Percentiles rank a stretch among this genome's conserved stretches.
Conservation (phyloP, 805 yeast species). For the Wickerhamomyces rabaulensis region DNA sequence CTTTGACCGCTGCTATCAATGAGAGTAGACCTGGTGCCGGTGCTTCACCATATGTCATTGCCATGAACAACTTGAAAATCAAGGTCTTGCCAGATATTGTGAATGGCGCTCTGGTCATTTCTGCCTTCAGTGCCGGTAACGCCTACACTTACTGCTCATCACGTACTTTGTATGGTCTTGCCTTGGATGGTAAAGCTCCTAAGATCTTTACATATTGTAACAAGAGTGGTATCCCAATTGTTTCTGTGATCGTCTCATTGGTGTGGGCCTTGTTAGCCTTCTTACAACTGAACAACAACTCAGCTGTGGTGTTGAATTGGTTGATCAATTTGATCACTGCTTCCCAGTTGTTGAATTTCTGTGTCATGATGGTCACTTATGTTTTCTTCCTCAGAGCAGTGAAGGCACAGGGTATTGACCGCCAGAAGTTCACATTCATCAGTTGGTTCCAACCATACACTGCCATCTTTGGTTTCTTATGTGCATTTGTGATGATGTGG, state of each 20-base stretch:
- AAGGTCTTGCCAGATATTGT: slow-evolving; percentile 69
- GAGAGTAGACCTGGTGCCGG: slow-evolving; percentile 70
- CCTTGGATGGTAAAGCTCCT: slow-evolving; percentile 72
- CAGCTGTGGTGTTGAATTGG: slow-evolving; percentile 68
- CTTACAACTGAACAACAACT: slow-evolving; percentile 52
- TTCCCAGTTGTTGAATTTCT: slow-evolving; percentile 60
- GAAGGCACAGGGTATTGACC: slow-evolving; percentile 45
- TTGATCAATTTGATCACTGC: slow-evolving; percentile 66
- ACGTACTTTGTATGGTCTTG: slow-evolving; percentile 62
- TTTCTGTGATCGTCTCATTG: slow-evolving; percentile 45
- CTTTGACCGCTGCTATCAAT: slow-evolving; percentile 49
- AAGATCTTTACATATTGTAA: slow-evolving; percentile 55
- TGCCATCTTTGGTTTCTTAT: slow-evolving; percentile 42
- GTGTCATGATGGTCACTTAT: slow-evolving; percentile 52
- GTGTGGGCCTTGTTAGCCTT: slow-evolving; percentile 63
- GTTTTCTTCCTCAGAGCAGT: slow-evolving; percentile 59
- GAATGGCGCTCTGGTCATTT: slow-evolving; percentile 67
- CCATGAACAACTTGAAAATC: slow-evolving; percentile 67
- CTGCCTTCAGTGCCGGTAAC: slow-evolving; percentile 82
- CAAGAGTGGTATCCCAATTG: slow-evolving; percentile 65
- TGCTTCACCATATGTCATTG: slow-evolving; percentile 78
- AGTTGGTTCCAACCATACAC: slow-evolving; percentile 59
- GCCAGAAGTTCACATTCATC: slow-evolving; percentile 40
- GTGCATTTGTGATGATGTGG: slow-evolving; percentile 47
- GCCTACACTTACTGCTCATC: slow-evolving; percentile 74